These are phyloP conservation scores for Microdochium nivale DNA, from an alignment of 2,329 filamentous ascomycete species.

Conservation along the genomic window DNA sequence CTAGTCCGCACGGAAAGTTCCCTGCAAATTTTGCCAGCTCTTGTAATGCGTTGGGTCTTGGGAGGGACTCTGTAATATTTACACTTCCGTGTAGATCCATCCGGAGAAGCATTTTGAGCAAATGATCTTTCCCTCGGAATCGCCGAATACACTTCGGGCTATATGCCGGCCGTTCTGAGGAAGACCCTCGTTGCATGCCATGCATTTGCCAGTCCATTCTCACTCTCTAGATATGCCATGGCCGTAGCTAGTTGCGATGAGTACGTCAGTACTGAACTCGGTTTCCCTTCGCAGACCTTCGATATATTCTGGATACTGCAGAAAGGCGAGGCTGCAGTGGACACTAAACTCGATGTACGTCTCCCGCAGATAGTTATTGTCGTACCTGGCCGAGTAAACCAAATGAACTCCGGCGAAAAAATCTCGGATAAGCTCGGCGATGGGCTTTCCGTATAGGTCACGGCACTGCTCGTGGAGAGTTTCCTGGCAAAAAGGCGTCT, in stretches of 20 bases:
- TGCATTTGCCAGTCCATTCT: no score
- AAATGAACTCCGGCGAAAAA: background rate
- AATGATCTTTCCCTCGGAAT: no score
- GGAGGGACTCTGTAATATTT: no score
- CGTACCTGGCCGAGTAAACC: background rate
- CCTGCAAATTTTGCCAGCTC: no score
- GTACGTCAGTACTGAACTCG: background rate
- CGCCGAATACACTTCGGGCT: no score
- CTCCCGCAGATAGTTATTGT: background rate
- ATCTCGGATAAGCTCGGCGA: background rate
- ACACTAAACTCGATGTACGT: background rate
- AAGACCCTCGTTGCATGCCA: no score
- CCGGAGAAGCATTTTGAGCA: no score
- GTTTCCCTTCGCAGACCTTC: background rate
- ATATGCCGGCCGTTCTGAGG: no score
- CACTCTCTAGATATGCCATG: background rate
- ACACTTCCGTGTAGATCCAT: no score
- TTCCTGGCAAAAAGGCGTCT: background rate
- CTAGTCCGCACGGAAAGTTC: no score
- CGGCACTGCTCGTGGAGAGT: background rate
- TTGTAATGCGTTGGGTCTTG: no score
- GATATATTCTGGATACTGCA: background rate
- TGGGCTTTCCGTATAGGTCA: background rate
- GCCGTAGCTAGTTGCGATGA: background rate
- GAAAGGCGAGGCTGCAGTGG: background rate